Percentiles rank a stretch among this genome's conserved stretches.
Evolutionary conservation across 1,139 yeast genomes (phyloP).

Genomic region (Lodderomyces margitis): DNA sequence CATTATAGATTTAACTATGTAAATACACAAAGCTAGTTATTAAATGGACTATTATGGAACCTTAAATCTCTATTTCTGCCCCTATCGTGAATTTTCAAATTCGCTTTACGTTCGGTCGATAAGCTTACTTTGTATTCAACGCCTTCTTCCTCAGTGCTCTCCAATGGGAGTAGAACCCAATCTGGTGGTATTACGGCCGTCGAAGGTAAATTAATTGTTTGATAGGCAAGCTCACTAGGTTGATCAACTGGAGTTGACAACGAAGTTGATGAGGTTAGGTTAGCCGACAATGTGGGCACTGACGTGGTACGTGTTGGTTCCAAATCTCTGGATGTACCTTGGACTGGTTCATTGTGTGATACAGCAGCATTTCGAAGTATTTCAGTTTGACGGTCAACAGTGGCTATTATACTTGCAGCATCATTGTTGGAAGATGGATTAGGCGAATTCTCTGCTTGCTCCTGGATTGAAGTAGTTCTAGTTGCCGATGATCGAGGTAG

Average conservation of each 20-base stretch:
- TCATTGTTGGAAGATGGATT: neutral
- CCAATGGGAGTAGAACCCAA: slow-evolving; percentile 34
- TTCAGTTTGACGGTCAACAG: neutral
- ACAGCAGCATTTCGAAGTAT: neutral
- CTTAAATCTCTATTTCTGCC: slow-evolving; percentile 10
- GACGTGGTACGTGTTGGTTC: slow-evolving; percentile 2
- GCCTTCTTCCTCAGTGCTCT: slow-evolving; percentile 13
- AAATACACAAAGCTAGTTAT: neutral
- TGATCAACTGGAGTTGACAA: neutral
- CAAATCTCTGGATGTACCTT: slow-evolving; percentile 6
- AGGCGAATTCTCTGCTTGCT: neutral
- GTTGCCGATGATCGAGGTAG: slow-evolving; percentile 1
- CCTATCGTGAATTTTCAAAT: slow-evolving; percentile 14
- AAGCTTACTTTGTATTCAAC: slow-evolving; percentile 21
- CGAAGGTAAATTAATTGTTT: slow-evolving; percentile 17
- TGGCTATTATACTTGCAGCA: neutral
- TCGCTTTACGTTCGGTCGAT: slow-evolving; percentile 19
- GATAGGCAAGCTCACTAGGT: slow-evolving; percentile 4
- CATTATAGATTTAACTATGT: neutral
- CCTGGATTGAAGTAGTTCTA: neutral
- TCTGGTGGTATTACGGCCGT: slow-evolving; percentile 34
- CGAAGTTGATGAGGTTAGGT: neutral
- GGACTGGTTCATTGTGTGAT: neutral
- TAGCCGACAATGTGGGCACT: neutral
- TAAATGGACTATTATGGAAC: slow-evolving; percentile 11